Evolutionary conservation across 192 early-diverging fungal species (phyloP).

Genomic region (Backusella australiensis): DNA sequence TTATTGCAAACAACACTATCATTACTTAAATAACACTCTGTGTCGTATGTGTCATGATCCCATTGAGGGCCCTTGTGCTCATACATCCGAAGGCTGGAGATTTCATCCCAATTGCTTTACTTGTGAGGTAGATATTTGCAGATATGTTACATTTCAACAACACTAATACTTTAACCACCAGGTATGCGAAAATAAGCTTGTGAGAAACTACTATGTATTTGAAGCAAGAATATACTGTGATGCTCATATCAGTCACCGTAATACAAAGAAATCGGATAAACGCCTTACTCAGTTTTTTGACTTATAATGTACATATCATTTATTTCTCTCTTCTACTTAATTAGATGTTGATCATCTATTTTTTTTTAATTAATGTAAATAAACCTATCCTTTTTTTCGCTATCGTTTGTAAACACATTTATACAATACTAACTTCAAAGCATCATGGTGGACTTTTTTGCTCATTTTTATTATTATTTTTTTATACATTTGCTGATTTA

Average conservation of each 20-base stretch:
- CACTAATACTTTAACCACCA: constrained; percentile 10
- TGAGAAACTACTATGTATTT: constrained; percentile 72
- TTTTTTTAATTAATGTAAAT: background rate
- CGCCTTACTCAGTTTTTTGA: background rate
- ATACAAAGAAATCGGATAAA: background rate
- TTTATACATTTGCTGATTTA: background rate
- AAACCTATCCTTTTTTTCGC: background rate
- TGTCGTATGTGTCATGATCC: constrained; percentile 75
- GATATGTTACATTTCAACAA: background rate
- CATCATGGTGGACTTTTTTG: background rate
- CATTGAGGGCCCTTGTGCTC: constrained; percentile 85
- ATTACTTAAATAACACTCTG: constrained; percentile 80
- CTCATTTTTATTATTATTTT: background rate
- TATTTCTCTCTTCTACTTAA: background rate
- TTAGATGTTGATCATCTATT: background rate
- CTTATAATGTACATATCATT: background rate
- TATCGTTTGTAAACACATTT: background rate
- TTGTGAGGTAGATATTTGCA: constrained; percentile 47
- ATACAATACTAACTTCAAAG: background rate
- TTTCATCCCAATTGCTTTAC: constrained; percentile 89
- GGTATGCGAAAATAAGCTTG: constrained; percentile 54
- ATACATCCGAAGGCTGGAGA: constrained; percentile 75
- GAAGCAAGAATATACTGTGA: constrained; percentile 69
- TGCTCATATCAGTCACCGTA: constrained; percentile 55
- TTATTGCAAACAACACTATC: constrained; percentile 84